These are phyloP conservation scores for Trametes meyenii DNA, from an alignment of 768 basidiomycete species.

Conservation along the genomic window DNA sequence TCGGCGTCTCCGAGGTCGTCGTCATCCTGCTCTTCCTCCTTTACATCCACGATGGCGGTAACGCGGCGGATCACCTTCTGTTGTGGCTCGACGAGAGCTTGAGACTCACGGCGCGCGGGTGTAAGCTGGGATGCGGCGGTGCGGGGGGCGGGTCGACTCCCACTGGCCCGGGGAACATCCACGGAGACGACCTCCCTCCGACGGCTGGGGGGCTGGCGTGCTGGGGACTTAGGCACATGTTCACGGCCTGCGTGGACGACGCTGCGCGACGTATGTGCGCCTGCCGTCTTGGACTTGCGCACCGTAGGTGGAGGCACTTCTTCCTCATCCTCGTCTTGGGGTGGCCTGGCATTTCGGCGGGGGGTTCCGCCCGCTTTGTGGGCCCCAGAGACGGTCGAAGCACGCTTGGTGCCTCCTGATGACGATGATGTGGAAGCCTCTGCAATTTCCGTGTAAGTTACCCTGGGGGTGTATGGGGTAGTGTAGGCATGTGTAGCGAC, in stretches of 20 bases:
- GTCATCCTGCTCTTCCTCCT: slow-evolving; percentile 58
- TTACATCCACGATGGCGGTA: slow-evolving; percentile 61
- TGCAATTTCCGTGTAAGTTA: slow-evolving; percentile 15
- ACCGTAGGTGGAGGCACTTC: not conserved
- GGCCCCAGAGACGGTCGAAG: slow-evolving; percentile 19
- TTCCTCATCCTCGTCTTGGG: slow-evolving; percentile 7
- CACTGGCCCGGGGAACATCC: not conserved
- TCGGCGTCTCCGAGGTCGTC: slow-evolving; percentile 25
- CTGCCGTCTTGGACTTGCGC: slow-evolving; percentile 6
- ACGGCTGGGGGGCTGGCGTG: not conserved
- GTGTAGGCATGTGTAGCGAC: slow-evolving; percentile 26
- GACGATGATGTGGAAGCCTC: slow-evolving; percentile 26
- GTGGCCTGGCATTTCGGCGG: slow-evolving; percentile 2
- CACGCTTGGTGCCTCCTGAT: slow-evolving; percentile 25
- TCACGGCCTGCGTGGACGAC: not conserved
- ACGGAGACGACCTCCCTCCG: slow-evolving; percentile 1
- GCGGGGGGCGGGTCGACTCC: slow-evolving; percentile 5
- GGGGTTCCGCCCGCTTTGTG: slow-evolving; percentile 8
- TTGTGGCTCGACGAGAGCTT: slow-evolving; percentile 22
- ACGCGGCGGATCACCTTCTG: slow-evolving; percentile 62
- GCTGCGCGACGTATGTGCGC: not conserved
- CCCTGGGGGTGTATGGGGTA: slow-evolving; percentile 10
- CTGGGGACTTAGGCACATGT: not conserved
- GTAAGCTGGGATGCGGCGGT: slow-evolving; percentile 9
- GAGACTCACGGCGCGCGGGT: slow-evolving; percentile 3